Conservation (phyloP, 78 protist genomes). For the Dictyostelium discoideum region DNA sequence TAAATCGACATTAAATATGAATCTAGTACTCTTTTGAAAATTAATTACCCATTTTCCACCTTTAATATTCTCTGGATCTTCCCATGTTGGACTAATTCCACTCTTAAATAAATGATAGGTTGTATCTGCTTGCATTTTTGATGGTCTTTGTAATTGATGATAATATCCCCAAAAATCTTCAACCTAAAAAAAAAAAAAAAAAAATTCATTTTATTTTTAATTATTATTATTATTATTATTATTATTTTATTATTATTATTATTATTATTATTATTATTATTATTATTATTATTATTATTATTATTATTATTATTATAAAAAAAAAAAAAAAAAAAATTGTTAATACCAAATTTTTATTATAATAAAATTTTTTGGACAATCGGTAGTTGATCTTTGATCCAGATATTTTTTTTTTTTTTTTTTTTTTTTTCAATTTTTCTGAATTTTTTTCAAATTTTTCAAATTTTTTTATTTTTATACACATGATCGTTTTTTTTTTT, state of each 20-base stretch:
- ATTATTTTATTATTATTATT: too few species aligned
- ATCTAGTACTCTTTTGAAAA: slow-evolving; percentile 6
- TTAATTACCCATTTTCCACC: slow-evolving; percentile 67
- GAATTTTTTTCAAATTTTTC: too few species aligned
- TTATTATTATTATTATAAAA: not conserved
- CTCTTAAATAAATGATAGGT: slow-evolving; percentile 69
- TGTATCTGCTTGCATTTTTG: slow-evolving; percentile 52
- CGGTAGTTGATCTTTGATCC: not conserved
- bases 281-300: too few species aligned
- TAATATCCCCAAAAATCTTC: slow-evolving; percentile 76
- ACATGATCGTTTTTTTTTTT: not conserved
- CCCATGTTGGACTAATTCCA: slow-evolving; percentile 76
- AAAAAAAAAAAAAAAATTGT: not conserved
- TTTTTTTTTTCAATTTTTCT: too few species aligned
- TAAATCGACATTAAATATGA: slow-evolving; percentile 23
- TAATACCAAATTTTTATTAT: not conserved
- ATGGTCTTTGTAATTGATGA: slow-evolving; percentile 62
- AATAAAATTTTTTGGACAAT: not conserved
- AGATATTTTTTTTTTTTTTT: not conserved
- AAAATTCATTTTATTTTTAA: too few species aligned
- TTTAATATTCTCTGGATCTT: slow-evolving; percentile 33
- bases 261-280: not conserved
- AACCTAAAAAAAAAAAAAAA: slow-evolving; percentile 15
- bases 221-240: too few species aligned
- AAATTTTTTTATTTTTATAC: not conserved